phyloP scores from a whole-genome alignment of 768 basidiomycete species.

The Mycena filopes region DNA sequence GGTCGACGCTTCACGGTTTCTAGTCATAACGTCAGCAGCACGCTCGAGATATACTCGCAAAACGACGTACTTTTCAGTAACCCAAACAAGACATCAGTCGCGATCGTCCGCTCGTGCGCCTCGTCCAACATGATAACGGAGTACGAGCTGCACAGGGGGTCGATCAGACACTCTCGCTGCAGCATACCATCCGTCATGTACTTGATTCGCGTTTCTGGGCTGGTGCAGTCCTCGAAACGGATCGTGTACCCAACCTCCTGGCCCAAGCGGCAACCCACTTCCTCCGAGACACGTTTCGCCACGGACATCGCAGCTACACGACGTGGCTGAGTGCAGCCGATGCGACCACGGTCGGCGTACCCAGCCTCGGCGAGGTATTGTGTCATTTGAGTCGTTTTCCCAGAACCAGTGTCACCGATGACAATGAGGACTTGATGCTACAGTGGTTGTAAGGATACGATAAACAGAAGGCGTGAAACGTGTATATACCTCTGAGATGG shows the following conservation, averaged over 20 bases:
- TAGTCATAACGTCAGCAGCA: constrained; percentile 45
- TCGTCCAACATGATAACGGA: constrained; percentile 99
- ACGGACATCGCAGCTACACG: constrained; percentile 99
- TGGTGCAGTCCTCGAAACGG: constrained; percentile 99
- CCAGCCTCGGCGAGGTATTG: constrained; percentile 98
- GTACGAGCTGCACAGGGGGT: constrained; percentile 92
- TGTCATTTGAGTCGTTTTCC: constrained; percentile 99
- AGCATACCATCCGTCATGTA: constrained; percentile 99
- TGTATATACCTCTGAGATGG: constrained; percentile 81
- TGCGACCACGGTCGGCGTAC: constrained; percentile 87
- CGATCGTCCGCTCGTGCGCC: constrained; percentile 97
- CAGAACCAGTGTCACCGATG: constrained; percentile 98
- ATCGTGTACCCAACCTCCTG: constrained; percentile 99
- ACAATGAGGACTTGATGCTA: constrained; percentile 98
- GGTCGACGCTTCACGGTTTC: constrained; percentile 95
- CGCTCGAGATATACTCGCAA: neutral
- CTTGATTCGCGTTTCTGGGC: constrained; percentile 98
- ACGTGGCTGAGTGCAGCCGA: constrained; percentile 98
- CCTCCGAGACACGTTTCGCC: constrained; percentile 97
- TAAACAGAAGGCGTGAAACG: constrained; percentile 13
- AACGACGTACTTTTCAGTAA: constrained; percentile 82
- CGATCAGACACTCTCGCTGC: constrained; percentile 95
- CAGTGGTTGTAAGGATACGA: constrained; percentile 32
- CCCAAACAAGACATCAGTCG: constrained; percentile 98
- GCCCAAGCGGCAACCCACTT: constrained; percentile 96